These are phyloP conservation scores for Aegilops tauschii DNA, from an alignment of 176 grass and related monocot species.

Conservation along the genomic window DNA sequence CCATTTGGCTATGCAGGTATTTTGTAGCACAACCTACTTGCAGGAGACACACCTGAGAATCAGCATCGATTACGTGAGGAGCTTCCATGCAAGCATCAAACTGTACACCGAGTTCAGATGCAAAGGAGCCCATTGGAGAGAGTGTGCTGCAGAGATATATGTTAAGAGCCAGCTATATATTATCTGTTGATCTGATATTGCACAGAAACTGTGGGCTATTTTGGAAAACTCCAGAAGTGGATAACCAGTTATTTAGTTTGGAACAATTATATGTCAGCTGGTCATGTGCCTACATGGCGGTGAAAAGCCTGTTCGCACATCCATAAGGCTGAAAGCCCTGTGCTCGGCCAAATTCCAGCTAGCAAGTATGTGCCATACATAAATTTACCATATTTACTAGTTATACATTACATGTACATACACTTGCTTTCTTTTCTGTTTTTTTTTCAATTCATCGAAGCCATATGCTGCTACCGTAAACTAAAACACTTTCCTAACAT, in stretches of 20 bases:
- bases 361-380: neutral
- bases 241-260: conserved; percentile 20
- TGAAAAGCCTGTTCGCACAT: neutral
- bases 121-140: conserved; percentile 93
- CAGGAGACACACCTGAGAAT: conserved; percentile 63
- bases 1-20: neutral
- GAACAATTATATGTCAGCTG: conserved; percentile 6
- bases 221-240: conserved; percentile 8
- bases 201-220: conserved; percentile 18
- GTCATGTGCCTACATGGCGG: neutral
- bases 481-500: neutral
- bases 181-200: neutral
- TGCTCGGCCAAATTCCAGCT: neutral
- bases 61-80: conserved; percentile 88
- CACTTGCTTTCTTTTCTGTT: neutral
- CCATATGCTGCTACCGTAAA: conserved; percentile 2
- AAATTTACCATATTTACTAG: neutral
- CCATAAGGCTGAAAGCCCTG: neutral
- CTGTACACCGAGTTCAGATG: conserved; percentile 93
- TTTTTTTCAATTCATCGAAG: neutral
- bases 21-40: conserved; percentile 1
- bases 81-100: conserved; percentile 93
- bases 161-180: conserved; percentile 14
- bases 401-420: neutral
- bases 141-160: conserved; percentile 63